Evolutionary conservation across 805 yeast species (phyloP), one percentile per base, ranked within the genome.

Genomic region (Nakazawaea laoshanensis): DNA sequence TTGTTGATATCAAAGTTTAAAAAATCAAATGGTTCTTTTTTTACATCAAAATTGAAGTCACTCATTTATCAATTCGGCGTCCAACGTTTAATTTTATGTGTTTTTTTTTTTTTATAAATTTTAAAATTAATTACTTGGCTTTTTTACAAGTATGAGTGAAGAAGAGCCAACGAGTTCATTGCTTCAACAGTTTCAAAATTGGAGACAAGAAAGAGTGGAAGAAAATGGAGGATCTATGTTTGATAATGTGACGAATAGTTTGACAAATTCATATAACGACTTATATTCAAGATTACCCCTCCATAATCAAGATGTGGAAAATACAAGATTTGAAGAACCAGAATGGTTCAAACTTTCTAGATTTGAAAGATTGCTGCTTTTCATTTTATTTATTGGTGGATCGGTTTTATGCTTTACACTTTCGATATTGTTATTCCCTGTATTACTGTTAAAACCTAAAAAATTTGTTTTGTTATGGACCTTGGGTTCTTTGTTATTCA

Each of bases 391-490:
- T 45, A 59, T 92, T 4, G 64, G 71, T 0, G 92, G 88, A 1
- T 72, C 96, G 0, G 58, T 69, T n/a, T 74, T 80, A 2, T 86
- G 96, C 49, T 92, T 89, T 55, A 67, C 77, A 9, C 55, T 89
- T 18, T 84, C 96, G 42, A 71, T 89, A 41, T 74, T 86, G 29
- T 58, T 89, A 46, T 78, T 92, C 53, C 98, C 98, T 0, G 87
- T 89, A 11, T 61, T 92, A 42, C 88, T 95, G 2, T 59, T 87
- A 32, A 79, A 83, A 45, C 98, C 97, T 11, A 67, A 94, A 30
- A 92, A 92, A 54, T 89, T 92, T 52, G 96, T 94, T 9, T 61
- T 77, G 44, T 50, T 81, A 21, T 92, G 98, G 97, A 76, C 95
- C 2, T 62, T 89, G 57, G 98, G 97, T 0, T 82, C 95, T 2